These are phyloP conservation scores for Ascochyta viciae-villosae DNA, from an alignment of 2,329 filamentous ascomycete species.

Conservation along the genomic window DNA sequence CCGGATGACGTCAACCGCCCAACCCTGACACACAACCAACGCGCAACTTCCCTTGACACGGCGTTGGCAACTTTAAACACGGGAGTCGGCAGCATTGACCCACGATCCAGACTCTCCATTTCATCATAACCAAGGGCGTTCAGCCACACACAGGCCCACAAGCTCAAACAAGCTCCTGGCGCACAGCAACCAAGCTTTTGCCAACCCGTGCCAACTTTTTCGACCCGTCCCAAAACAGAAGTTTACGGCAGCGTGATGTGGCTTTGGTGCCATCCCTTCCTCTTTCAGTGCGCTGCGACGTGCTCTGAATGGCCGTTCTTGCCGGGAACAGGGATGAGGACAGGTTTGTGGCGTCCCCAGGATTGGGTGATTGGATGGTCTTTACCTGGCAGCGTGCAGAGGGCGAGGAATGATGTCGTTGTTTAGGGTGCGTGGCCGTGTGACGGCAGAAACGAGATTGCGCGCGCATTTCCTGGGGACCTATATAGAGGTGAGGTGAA, in stretches of 20 bases:
- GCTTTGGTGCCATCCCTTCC: constrained; percentile 15
- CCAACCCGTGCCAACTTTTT: constrained; percentile 16
- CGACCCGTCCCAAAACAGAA: constrained; percentile 7
- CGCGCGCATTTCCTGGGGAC: not conserved
- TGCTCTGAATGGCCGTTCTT: constrained; percentile 13
- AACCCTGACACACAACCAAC: not conserved
- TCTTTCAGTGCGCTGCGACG: constrained; percentile 5
- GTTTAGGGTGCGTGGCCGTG: constrained; percentile 1
- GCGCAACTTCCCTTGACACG: not conserved
- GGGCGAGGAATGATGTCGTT: constrained; percentile 27
- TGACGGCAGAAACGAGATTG: constrained; percentile 10
- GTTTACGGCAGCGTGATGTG: constrained; percentile 10
- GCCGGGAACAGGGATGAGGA: constrained; percentile 27
- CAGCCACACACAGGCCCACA: constrained; percentile 28
- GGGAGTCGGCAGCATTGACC: constrained; percentile 12
- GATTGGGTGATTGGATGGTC: constrained; percentile 15
- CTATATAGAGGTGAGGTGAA: constrained; percentile 13
- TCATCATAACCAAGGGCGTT: constrained; percentile 19
- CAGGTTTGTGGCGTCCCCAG: constrained; percentile 40
- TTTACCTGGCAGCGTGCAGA: constrained; percentile 6
- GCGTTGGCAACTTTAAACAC: not conserved
- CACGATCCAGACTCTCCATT: constrained; percentile 12
- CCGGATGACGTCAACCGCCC: constrained; percentile 1
- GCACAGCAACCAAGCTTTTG: constrained; percentile 31
- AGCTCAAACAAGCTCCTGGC: constrained; percentile 26